Base-by-base conservation (phyloP, 2,329 filamentous ascomycete genomes). In the Metarhizium guizhouense region DNA sequence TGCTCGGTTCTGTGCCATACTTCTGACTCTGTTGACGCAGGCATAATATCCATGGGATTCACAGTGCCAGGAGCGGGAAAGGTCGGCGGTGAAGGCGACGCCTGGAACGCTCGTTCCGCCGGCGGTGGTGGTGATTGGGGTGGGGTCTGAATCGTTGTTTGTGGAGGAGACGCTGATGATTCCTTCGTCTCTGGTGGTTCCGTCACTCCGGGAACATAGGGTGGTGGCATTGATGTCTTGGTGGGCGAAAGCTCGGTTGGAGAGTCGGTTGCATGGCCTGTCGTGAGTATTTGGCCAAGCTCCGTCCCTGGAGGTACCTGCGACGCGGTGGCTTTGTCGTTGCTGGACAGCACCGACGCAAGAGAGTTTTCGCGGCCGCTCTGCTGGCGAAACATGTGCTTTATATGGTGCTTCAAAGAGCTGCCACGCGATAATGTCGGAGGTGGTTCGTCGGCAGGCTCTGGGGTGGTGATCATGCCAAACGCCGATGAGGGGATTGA, bases 41-140 rank as follows among this genome's bases (percentile, higher is more conserved):
- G 74, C 78, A 79, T 80, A 34, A 81, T 74, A 51, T 79, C 76
- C 73, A 79, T 79, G 0, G 78, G 78, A 45, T 80, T 80, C 10
- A 78, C 76, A 4, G 77, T 80, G 38, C 75, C 76, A 3, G 74
- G 72, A 2, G 72, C 69, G 40, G 75, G 68, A 51, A 70, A 60
- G 4, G 56, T 54, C 13, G 71, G 65, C 48, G 69, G 65, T 20
- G 65, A 66, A 51, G 68, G 63, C 29, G 65, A 65, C 7, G 60
- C 55, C 52, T 57, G 61, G 40, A 64, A 53, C 50, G 45, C 55
- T 45, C 34, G 40, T 29, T 47, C 51, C 16, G 47, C 29, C 20
- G 30, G 51, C 16, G 47, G 29, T 30, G 30, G 51, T 38, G 43
- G 56, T 52, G 48, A 52, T 30, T 30, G 56, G 16, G 47, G 54